A percentile compares a stretch with the other conserved stretches of the same genome.
phyloP scores from a whole-genome alignment of 2,329 filamentous ascomycete species.

The Fusarium burgessii region DNA sequence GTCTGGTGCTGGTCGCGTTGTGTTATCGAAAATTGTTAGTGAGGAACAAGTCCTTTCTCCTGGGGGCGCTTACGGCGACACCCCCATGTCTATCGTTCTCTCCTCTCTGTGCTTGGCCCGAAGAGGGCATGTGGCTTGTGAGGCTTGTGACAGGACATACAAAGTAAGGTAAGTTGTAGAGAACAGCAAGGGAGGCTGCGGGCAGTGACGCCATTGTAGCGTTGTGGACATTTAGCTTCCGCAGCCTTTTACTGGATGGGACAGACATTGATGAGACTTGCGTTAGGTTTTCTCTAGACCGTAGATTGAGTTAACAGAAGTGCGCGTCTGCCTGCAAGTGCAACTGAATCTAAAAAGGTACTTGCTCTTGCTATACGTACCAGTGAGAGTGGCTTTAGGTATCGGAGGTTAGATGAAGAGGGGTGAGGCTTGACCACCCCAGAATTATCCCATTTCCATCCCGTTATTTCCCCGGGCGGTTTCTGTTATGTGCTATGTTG shows the following conservation, averaged over 20 bases:
- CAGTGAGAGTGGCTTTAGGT: slow-evolving; percentile 20
- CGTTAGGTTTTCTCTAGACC: slow-evolving; percentile 11
- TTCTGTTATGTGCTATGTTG: neutral
- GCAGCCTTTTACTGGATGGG: slow-evolving; percentile 12
- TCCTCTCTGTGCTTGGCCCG: slow-evolving; percentile 13
- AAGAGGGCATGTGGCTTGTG: slow-evolving; percentile 37
- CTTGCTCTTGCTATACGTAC: neutral
- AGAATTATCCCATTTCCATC: slow-evolving; percentile 24
- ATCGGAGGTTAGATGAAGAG: slow-evolving; percentile 14
- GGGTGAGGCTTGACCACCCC: slow-evolving; percentile 25
- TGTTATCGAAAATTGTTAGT: slow-evolving; percentile 45
- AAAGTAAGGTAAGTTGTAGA: neutral
- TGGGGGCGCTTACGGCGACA: slow-evolving; percentile 31
- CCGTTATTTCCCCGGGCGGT: slow-evolving; percentile 20
- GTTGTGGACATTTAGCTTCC: slow-evolving; percentile 9
- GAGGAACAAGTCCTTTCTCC: slow-evolving; percentile 36
- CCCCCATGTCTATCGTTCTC: slow-evolving; percentile 14
- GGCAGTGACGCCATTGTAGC: slow-evolving; percentile 21
- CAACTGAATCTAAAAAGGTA: neutral
- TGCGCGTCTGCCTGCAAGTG: slow-evolving; percentile 3
- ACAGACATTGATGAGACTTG: slow-evolving; percentile 9
- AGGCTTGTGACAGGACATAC: slow-evolving; percentile 30
- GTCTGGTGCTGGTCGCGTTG: neutral
- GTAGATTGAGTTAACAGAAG: slow-evolving; percentile 3
- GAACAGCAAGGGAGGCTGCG: slow-evolving; percentile 14